A percentile compares a stretch with the other conserved stretches of the same genome.
These are phyloP conservation scores for Peniophora sp. DNA, from an alignment of 1,284 basidiomycete species.

Conservation along the genomic window DNA sequence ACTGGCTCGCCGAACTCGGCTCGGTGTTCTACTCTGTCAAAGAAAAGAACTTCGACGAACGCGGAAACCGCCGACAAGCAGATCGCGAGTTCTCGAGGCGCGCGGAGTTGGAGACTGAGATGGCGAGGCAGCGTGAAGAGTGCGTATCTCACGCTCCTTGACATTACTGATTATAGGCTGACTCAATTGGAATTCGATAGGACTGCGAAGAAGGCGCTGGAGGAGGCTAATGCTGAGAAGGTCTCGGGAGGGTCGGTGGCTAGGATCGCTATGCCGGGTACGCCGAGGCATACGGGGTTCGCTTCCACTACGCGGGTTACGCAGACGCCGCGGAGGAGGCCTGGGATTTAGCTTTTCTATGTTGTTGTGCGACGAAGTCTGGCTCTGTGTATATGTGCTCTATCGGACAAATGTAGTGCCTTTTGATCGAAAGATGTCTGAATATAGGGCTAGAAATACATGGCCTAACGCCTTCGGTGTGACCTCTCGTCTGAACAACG, in stretches of 20 bases:
- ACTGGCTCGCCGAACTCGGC: conserved; percentile 92
- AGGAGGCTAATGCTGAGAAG: conserved; percentile 56
- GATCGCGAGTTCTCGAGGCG: conserved; percentile 86
- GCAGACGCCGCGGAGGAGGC: conserved; percentile 56
- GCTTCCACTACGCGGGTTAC: conserved; percentile 56
- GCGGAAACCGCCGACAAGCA: conserved; percentile 62
- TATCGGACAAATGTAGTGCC: too few relatives aligned
- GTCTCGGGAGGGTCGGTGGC: conserved; percentile 50
- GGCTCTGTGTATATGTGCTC: too few relatives aligned
- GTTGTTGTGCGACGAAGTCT: too few relatives aligned
- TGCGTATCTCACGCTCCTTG: conserved; percentile 48
- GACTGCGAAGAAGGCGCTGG: conserved; percentile 54
- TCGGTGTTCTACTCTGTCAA: conserved; percentile 94
- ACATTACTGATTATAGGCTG: neutral
- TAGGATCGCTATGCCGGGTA: conserved; percentile 73
- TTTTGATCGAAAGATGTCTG: too few relatives aligned
- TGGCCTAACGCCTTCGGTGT: too few relatives aligned
- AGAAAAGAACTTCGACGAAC: conserved; percentile 91
- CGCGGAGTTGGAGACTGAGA: conserved; percentile 86
- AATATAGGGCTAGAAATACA: too few relatives aligned
- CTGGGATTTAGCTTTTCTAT: conserved; percentile 10
- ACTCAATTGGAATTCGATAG: conserved; percentile 26
- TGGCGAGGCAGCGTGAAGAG: conserved; percentile 83
- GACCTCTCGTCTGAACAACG: too few relatives aligned
- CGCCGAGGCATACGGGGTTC: conserved; percentile 63